Conservation (phyloP, 768 basidiomycete genomes). For the Nidularia sp. region DNA sequence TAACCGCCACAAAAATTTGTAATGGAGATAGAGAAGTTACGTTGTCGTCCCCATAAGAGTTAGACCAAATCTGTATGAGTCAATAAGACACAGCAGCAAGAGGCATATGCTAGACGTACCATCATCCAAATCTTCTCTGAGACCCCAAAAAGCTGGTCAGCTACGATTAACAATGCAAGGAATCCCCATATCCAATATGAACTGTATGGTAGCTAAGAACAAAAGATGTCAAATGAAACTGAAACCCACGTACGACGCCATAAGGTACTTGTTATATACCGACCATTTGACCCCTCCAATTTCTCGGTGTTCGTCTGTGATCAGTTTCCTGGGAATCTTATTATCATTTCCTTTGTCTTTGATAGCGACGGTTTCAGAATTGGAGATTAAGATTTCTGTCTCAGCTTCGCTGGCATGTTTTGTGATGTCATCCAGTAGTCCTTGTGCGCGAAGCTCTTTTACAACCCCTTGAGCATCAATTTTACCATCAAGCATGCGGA, state of each 20-base stretch:
- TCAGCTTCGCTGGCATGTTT: slow-evolving; percentile 48
- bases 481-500: slow-evolving; percentile 79
- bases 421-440: slow-evolving; percentile 58
- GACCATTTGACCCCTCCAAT: slow-evolving; percentile 80
- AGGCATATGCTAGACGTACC: no score
- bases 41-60: no score
- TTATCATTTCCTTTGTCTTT: slow-evolving; percentile 20
- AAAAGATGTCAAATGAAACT: neutral
- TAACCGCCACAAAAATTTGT: no score
- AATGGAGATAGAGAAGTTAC: no score
- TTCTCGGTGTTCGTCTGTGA: slow-evolving; percentile 81
- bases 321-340: slow-evolving; percentile 68
- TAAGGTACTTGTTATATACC: slow-evolving; percentile 64
- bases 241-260: slow-evolving; percentile 51
- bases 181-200: slow-evolving; percentile 26
- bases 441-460: slow-evolving; percentile 55
- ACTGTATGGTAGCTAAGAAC: neutral
- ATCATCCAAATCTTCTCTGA: slow-evolving; percentile 76
- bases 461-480: slow-evolving; percentile 73
- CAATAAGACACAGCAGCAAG: no score
- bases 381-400: slow-evolving; percentile 17
- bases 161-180: slow-evolving; percentile 41
- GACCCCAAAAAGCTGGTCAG: slow-evolving; percentile 49
- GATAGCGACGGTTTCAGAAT: slow-evolving; percentile 20
- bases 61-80: no score